phyloP scores from a whole-genome alignment of 2,329 filamentous ascomycete genomes.

The Gaeumannomyces tritici region DNA sequence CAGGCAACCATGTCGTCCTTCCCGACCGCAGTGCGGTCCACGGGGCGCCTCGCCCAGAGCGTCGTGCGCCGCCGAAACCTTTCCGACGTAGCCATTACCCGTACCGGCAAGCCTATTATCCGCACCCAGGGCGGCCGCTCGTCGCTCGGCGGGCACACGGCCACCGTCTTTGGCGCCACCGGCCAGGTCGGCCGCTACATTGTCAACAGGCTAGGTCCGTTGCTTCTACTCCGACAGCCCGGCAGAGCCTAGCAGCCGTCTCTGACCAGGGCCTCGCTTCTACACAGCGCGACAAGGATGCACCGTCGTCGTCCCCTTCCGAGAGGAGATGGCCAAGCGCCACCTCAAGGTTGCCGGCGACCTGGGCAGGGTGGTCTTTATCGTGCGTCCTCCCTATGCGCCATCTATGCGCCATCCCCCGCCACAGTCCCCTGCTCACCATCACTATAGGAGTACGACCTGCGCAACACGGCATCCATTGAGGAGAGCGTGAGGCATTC shows the following conservation, averaged over 20 bases:
- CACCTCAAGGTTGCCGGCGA: slow-evolving; percentile 96
- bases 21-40: slow-evolving; percentile 45
- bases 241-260: too few species aligned
- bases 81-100: slow-evolving; percentile 85
- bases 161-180: slow-evolving; percentile 95
- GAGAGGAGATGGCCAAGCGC: slow-evolving; percentile 96
- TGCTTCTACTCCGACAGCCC: background rate
- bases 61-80: slow-evolving; percentile 42
- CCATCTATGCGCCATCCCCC: background rate
- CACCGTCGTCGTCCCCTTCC: slow-evolving; percentile 85
- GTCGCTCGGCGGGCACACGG: slow-evolving; percentile 68
- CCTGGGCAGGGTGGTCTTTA: slow-evolving; percentile 78
- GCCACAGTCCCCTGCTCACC: background rate
- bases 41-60: slow-evolving; percentile 35
- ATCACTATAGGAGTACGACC: slow-evolving; percentile 68
- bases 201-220: slow-evolving; percentile 77
- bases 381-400: slow-evolving; percentile 41
- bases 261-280: too few species aligned
- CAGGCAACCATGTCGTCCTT: slow-evolving; percentile 44
- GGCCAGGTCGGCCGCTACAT: slow-evolving; percentile 95
- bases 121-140: slow-evolving; percentile 84
- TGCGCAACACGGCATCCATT: slow-evolving; percentile 89
- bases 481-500: slow-evolving; percentile 96
- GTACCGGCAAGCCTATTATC: slow-evolving; percentile 92
- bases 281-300: slow-evolving; percentile 76